phyloP scores from a whole-genome alignment of 768 basidiomycete genomes.

The Calocybe gangraenosa region DNA sequence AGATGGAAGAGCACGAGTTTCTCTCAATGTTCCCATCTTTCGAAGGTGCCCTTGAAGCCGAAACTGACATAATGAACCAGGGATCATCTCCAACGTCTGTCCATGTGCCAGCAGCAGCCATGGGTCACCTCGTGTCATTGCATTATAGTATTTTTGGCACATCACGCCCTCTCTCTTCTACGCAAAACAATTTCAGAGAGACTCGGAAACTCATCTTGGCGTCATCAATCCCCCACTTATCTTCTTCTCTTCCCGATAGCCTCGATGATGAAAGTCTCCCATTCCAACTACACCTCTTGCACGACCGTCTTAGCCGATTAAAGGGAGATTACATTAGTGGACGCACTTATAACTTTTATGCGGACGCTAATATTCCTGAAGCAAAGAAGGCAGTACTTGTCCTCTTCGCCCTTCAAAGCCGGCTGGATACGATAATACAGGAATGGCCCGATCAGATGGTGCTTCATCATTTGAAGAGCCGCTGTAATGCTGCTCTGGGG shows the following conservation, averaged over 20 bases:
- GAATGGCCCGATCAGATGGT: conserved; percentile 99
- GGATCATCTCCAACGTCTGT: conserved; percentile 9
- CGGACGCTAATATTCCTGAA: conserved; percentile 71
- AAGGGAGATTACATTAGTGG: conserved; percentile 14
- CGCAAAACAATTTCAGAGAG: conserved; percentile 22
- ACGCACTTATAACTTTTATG: conserved; percentile 69
- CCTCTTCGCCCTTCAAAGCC: conserved; percentile 44
- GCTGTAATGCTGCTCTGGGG: conserved; percentile 61
- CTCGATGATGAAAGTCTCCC: conserved; percentile 51
- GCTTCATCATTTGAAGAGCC: conserved; percentile 73
- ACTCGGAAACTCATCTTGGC: conserved; percentile 30
- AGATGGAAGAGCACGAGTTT: conserved; percentile 83
- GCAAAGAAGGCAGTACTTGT: conserved; percentile 54
- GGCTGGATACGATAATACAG: conserved; percentile 52
- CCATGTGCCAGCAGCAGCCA: conserved; percentile 31
- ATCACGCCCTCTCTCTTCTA: conserved; percentile 1
- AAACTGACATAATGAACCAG: conserved; percentile 10
- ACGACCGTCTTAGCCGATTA: conserved; percentile 31
- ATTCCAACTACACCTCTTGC: conserved; percentile 49
- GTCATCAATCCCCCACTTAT: conserved; percentile 25
- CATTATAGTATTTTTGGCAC: conserved; percentile 41
- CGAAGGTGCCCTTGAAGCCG: conserved; percentile 50
- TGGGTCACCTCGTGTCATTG: conserved; percentile 38
- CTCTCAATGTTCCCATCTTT: conserved; percentile 81
- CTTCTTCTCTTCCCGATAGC: conserved; percentile 29